A percentile compares a stretch with the other conserved stretches of the same genome.
Conservation (phyloP, 176 grass and related monocot genomes). For the Oryza meyeriana region DNA sequence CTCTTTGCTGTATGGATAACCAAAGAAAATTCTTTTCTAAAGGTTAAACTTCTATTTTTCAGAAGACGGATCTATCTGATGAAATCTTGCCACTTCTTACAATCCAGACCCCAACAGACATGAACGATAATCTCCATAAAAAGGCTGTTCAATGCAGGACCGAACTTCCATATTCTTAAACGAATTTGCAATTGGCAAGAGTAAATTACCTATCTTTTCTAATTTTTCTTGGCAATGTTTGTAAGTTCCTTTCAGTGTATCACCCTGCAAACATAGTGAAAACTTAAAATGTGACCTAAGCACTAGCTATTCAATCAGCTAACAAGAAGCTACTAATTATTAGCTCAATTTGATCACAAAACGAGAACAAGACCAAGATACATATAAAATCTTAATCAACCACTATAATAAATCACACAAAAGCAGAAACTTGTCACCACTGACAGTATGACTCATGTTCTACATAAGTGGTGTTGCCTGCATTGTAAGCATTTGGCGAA, state of each 20-base stretch:
- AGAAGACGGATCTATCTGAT: not conserved
- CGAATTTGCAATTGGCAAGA: conserved; percentile 16
- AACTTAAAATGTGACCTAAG: conserved; percentile 16
- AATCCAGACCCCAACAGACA: not conserved
- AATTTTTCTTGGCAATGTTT: conserved; percentile 33
- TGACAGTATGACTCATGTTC: not conserved
- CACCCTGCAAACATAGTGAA: conserved; percentile 36
- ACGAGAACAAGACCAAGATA: not conserved
- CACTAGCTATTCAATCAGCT: conserved; percentile 17
- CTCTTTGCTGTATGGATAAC: not conserved
- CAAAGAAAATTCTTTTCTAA: not conserved
- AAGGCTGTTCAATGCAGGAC: not conserved
- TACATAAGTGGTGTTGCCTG: not conserved
- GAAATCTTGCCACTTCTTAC: not conserved
- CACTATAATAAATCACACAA: conserved; percentile 2
- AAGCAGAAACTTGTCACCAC: not conserved
- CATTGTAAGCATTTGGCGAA: not conserved
- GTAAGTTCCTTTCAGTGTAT: conserved; percentile 1
- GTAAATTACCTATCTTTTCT: conserved; percentile 27
- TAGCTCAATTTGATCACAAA: not conserved
- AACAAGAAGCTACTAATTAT: not conserved
- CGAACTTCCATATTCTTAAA: not conserved
- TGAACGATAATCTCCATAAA: not conserved
- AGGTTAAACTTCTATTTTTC: not conserved
- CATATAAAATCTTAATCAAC: not conserved